Conservation (phyloP, 352 stramenopile genomes). For the Globisporangium perplexum region DNA sequence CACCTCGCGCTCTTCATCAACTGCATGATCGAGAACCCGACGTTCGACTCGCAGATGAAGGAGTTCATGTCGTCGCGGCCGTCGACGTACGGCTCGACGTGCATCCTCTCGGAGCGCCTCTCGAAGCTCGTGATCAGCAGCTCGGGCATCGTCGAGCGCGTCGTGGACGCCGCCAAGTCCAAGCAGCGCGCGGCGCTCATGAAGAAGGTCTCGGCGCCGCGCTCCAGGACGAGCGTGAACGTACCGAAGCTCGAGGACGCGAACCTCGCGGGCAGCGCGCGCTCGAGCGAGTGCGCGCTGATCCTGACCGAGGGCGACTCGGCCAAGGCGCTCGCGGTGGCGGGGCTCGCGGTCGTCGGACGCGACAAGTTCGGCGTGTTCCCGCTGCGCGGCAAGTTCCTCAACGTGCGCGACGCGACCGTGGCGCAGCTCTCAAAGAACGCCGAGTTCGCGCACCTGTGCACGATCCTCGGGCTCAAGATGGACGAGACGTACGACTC, state of each 20-base stretch:
- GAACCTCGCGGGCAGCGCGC: constrained; percentile 93
- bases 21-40: constrained; percentile 97
- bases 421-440: constrained; percentile 90
- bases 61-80: constrained; percentile 95
- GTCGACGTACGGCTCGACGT: constrained; percentile 85
- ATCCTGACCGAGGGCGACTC: constrained; percentile 99
- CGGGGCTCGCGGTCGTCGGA: constrained; percentile 96
- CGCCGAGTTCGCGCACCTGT: constrained; percentile 94
- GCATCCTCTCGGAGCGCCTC: constrained; percentile 91
- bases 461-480: constrained; percentile 97
- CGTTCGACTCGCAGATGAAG: constrained; percentile 99
- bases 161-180: constrained; percentile 90
- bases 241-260: constrained; percentile 99
- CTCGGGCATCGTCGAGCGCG: constrained; percentile 93
- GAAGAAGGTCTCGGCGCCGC: constrained; percentile 75
- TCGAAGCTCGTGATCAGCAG: constrained; percentile 94
- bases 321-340: constrained; percentile 98
- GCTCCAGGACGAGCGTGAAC: constrained; percentile 75
- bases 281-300: constrained; percentile 91
- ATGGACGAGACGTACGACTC: constrained; percentile 94
- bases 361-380: constrained; percentile 99
- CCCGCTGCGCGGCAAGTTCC: constrained; percentile 95
- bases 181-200: constrained; percentile 93
- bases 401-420: constrained; percentile 88
- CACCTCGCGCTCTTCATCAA: constrained; percentile 99